Evolutionary conservation across 306 rosid genomes (phyloP), one percentile per base, ranked within the genome.

Genomic region (Cucumis sativus): DNA sequence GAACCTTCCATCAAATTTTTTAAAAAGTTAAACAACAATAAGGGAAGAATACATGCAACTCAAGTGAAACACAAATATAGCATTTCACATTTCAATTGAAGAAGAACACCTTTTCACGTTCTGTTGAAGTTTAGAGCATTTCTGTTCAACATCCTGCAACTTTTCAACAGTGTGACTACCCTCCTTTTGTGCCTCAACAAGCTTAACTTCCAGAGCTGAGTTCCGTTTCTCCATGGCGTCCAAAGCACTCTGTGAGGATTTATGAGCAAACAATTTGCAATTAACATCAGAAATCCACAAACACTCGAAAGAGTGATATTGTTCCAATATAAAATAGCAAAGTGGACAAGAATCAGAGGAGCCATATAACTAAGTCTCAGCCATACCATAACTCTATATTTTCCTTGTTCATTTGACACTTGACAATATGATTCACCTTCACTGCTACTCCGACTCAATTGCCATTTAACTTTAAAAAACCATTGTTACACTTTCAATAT

Each of bases 141-240:
- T 88, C 35, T 81, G 87, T 75, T 92, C 97, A 80, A 81, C 88
- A 67, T 88, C 96, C 75, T 54, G 81, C 87, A 92, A 71, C 85
- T 90, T 94, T 84, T 82, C 87, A 72, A 84, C 58, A 74, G 84
- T 88, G 74, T 90, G 80, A 23, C 54, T 76, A 68, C 30, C 81
- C 64, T 81, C 83, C 76, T 85, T 92, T 78, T 83, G 92, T 78
- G 88, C 85, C 81, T 87, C 88, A 55, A 74, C 72, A 78, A 89
- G 90, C 83, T 87, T 84, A 72, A 76, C 80, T 86, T 88, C 95
- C 55, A 92, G 84, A 74, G 81, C 80, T 60, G 77, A 70, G 37
- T 77, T 85, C 88, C 86, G 92, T 85, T 88, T 92, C 81, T 88
- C 96, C 58, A 92, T 84, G 79, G 86, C 82, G 81, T 90, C 87